Percentiles rank a stretch among this genome's conserved stretches.
phyloP scores from a whole-genome alignment of 805 yeast species.

The Myxozyma lipomycoides region DNA sequence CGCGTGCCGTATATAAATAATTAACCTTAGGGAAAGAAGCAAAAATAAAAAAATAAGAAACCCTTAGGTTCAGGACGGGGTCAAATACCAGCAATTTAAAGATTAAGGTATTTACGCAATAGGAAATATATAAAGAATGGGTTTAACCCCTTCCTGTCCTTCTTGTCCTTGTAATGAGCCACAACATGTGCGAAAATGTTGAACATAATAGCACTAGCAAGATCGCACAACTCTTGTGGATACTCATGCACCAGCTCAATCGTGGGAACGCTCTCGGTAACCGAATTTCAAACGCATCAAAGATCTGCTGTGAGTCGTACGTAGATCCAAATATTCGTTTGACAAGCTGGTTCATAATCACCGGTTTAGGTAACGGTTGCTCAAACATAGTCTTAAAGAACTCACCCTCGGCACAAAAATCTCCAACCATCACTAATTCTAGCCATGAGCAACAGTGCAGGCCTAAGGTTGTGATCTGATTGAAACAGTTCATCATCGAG shows the following conservation, averaged over 20 bases:
- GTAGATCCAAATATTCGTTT: not conserved
- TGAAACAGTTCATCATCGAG: constrained; percentile 3
- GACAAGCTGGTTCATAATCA: not conserved
- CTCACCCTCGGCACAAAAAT: constrained; percentile 3
- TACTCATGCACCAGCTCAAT: not conserved
- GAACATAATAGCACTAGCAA: constrained; percentile 2
- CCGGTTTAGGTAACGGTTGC: not conserved
- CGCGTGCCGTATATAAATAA: no score
- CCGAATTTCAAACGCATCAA: no score
- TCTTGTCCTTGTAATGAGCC: constrained; percentile 10
- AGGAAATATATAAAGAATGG: no score
- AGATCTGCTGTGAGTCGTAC: no score
- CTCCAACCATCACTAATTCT: constrained; percentile 16
- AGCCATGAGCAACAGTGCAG: constrained; percentile 12
- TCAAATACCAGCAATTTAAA: no score
- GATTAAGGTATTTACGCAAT: no score
- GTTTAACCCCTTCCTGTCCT: constrained; percentile 7
- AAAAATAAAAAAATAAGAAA: no score
- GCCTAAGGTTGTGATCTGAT: constrained; percentile 7
- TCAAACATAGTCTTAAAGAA: not conserved
- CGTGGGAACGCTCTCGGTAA: not conserved
- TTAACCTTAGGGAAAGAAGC: no score
- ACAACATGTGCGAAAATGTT: constrained; percentile 10
- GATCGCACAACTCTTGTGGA: not conserved
- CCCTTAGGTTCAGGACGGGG: no score